Evolutionary conservation across 495 filamentous ascomycete species (phyloP), one percentile per base, ranked within the genome.

Genomic region (Lasiosphaeris hirsuta): DNA sequence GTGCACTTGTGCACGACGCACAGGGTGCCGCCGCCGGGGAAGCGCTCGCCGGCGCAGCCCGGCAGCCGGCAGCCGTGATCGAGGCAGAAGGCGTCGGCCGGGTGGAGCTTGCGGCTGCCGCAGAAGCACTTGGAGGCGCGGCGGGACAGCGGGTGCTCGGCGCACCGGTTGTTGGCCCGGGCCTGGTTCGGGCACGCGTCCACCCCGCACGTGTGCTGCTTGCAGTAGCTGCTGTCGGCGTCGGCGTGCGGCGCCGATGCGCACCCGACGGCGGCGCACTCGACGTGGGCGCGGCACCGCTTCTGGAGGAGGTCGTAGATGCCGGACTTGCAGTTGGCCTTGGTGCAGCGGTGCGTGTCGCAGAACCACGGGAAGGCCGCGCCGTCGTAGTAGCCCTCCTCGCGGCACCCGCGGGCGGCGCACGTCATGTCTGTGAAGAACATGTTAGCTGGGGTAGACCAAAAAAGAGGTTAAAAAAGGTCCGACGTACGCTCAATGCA

Each of bases 241-340:
- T 39, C 10, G 13, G 57, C 57, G 37, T 52, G 47, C 1, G 59
- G 59, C 10, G 11, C 10, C 5, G 46, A 46, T 1, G 40, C 17
- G 41, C 59, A 61, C 5, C 51, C 15, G 15, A 40, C 54, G 19
- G 53, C 59, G 10, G 40, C 59, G 41, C 59, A 61, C 8, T 49
- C 19, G 42, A 51, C 38, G 38, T 61, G 59, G 0, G 38, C 15
- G 10, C 8, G 33, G 59, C 59, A 61, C 7, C 48, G 42, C 13
- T 57, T 52, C n/a, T 40, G 41, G 35, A 61, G 23, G 37, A 44
- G 10, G 49, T 61, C 41, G 41, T 37, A 1, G 47, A 53, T 53
- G 35, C 41, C 43, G 4, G 35, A 37, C 3, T 30, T 51, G 49
- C 59, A 61, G 19, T 8, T 5, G 9, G 14, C 13, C 8, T 57